These are phyloP conservation scores for Prunus yedoensis DNA, from an alignment of 331 rosid species.

Conservation along the genomic window DNA sequence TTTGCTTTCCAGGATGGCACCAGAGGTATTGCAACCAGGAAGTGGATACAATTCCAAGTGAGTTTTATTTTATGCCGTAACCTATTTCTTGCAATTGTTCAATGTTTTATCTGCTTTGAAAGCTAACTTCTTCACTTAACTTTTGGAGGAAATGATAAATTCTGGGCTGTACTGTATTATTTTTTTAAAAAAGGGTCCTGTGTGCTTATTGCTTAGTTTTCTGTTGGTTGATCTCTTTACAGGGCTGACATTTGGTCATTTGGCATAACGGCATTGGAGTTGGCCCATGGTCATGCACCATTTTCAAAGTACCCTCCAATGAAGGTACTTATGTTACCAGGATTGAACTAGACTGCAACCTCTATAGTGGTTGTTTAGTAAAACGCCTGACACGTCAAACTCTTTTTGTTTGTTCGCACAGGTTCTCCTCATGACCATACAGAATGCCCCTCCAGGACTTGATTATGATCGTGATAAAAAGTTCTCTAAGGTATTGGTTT, in stretches of 20 bases:
- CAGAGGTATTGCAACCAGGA: conserved; percentile 98
- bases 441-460: conserved; percentile 99
- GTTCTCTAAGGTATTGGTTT: conserved; percentile 93
- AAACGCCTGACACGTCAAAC: conserved; percentile 5
- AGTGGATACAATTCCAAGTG: conserved; percentile 76
- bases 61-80: not conserved
- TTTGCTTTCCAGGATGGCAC: conserved; percentile 82
- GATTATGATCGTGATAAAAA: conserved; percentile 95
- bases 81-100: conserved; percentile 7
- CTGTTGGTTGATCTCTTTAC: conserved; percentile 27
- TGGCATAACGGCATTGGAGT: conserved; percentile 94
- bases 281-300: conserved; percentile 99
- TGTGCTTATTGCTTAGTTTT: not conserved
- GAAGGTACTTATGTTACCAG: conserved; percentile 57
- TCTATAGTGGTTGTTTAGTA: not conserved
- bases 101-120: not conserved
- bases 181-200: not conserved
- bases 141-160: not conserved
- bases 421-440: conserved; percentile 99
- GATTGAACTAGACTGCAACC: conserved; percentile 11
- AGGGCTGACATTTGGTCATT: conserved; percentile 99
- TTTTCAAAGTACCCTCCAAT: conserved; percentile 97
- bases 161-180: not conserved
- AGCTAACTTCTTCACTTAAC: not conserved
- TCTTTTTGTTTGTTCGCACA: conserved; percentile 27